Evolutionary conservation across 805 yeast species (phyloP), one percentile per base, ranked within the genome.

Genomic region (Wickerhamiella lipophila): DNA sequence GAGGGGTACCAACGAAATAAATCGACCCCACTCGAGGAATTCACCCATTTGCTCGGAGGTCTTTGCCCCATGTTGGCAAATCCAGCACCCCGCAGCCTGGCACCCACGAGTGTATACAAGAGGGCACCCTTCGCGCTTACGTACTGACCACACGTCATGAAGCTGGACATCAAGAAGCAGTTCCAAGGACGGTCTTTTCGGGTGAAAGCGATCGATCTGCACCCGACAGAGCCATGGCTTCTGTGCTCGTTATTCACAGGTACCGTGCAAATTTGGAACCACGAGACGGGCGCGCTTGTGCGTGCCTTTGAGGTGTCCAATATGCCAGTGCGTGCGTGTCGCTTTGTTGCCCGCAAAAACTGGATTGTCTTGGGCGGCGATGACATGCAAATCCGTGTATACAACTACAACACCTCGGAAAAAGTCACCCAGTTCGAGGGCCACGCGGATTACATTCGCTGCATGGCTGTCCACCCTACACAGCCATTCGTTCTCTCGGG

Each of bases 311-410:
- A 88, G 63, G 96, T 88, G 49, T 82, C 96, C n/a, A 88, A 86
- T 58, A 79, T 88, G 52, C 99, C 99, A 2, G 89, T 89, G 6
- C 81, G 99, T 65, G 83, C 96, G 11, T 96, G 97, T 60, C 81
- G 81, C 58, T 92, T 92, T 61, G 79, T 92, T 62, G 92, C 97
- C 18, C 79, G 97, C 60, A 92, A 89, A 70, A 88, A 87, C 68
- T 92, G 98, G 98, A 77, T 94, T 60, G 82, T 88, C 51, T 87
- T 87, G 36, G 99, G 98, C 25, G 77, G 94, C 47, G 99, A 92
- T 64, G 99, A 92, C 68, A 89, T 84, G 74, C 89, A 83, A 63
- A 71, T 92, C 51, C 79, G 98, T 61, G 94, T 92, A 26, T 92
- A 78, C 73, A 92, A 92, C 67, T 87, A 85, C 71, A 86, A 86